phyloP scores from a whole-genome alignment of 306 rosid species.

The Malus asiatica region DNA sequence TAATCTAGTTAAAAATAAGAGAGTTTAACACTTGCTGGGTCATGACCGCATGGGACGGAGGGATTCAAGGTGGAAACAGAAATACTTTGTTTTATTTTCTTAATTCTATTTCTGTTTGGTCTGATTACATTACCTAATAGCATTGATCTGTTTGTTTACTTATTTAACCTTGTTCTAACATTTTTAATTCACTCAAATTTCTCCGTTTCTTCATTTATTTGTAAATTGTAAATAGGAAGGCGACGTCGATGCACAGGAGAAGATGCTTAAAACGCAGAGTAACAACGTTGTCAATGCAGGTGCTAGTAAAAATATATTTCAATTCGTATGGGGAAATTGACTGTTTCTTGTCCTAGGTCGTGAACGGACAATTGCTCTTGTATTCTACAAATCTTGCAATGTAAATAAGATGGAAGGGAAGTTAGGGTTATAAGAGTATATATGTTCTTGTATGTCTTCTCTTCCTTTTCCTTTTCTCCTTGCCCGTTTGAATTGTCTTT shows the following conservation, averaged over 20 bases:
- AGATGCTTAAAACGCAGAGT: constrained; percentile 66
- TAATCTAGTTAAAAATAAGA: no score
- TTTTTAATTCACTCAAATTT: background rate
- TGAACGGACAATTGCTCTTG: background rate
- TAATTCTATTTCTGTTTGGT: no score
- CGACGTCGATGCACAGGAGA: constrained; percentile 53
- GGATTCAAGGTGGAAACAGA: no score
- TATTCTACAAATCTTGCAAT: background rate
- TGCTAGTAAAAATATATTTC: constrained; percentile 84
- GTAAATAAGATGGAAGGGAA: background rate
- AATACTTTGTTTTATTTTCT: no score
- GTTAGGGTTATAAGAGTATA: no score
- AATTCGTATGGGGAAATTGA: constrained; percentile 75
- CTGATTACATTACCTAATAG: background rate
- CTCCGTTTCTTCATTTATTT: background rate
- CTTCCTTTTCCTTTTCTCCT: no score
- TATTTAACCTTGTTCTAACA: background rate
- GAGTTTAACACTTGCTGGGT: no score
- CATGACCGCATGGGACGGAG: no score
- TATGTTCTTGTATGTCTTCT: no score
- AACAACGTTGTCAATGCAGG: constrained; percentile 45
- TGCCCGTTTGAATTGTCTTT: no score
- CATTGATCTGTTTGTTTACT: background rate
- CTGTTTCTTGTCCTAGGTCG: background rate
- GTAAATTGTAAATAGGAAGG: constrained; percentile 45